Conservation (phyloP, 1,139 yeast genomes). For the Lodderomyces jiufengensis region DNA sequence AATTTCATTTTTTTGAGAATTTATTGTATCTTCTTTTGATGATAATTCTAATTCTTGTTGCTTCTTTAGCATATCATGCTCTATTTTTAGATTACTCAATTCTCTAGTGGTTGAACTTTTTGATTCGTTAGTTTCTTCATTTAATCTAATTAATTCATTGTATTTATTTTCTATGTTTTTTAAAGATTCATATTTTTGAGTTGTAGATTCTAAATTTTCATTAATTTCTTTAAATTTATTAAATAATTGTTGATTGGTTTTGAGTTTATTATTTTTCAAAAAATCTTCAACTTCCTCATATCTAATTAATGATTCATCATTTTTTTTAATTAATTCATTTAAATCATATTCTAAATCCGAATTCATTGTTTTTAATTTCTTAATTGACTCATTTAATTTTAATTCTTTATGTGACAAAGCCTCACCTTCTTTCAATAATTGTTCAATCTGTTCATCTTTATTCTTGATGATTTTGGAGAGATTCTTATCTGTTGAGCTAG, state of each 20-base stretch:
- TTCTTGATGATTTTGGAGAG: slow-evolving; percentile 30
- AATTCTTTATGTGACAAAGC: slow-evolving; percentile 72
- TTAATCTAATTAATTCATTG: slow-evolving; percentile 29
- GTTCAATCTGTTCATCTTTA: slow-evolving; percentile 55
- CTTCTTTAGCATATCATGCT: slow-evolving; percentile 37
- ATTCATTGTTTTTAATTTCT: slow-evolving; percentile 54
- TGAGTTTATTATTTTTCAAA: slow-evolving; percentile 25
- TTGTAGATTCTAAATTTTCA: slow-evolving; percentile 15
- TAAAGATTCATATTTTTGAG: slow-evolving; percentile 18
- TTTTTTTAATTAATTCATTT: slow-evolving; percentile 28
- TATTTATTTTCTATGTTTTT: slow-evolving; percentile 39
- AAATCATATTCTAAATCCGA: slow-evolving; percentile 38
- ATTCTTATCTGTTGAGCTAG: slow-evolving; percentile 12
- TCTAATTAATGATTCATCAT: slow-evolving; percentile 26
- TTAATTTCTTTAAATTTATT: slow-evolving; percentile 16
- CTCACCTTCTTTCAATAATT: slow-evolving; percentile 74
- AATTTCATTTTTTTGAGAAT: slow-evolving; percentile 26
- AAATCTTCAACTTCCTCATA: slow-evolving; percentile 34
- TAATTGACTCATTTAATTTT: slow-evolving; percentile 63
- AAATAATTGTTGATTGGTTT: slow-evolving; percentile 25
- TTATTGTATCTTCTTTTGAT: slow-evolving; percentile 26
- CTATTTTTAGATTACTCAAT: slow-evolving; percentile 37
- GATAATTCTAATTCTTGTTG: slow-evolving; percentile 34
- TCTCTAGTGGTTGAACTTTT: slow-evolving; percentile 28
- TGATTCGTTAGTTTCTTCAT: slow-evolving; percentile 32